Base-by-base conservation (phyloP, 495 filamentous ascomycete species). In the Aspergillus baeticus region DNA sequence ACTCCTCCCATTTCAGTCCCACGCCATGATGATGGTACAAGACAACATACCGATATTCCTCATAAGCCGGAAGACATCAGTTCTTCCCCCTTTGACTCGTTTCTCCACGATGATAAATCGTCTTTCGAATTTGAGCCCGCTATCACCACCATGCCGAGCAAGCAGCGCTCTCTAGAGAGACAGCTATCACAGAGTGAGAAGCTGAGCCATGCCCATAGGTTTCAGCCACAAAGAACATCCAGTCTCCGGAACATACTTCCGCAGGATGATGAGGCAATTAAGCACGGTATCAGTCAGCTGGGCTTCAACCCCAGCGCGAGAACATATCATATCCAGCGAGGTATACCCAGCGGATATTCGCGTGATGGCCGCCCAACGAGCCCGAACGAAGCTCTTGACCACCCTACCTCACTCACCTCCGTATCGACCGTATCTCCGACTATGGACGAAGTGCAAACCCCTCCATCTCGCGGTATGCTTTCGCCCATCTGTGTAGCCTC, bases 381-480 rank as follows among this genome's bases (percentile, higher is more conserved):
- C 49, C 55, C 67, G 3, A 65, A 67, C 17, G 63, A 51, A 37
- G 71, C 74, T 15, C 33, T 73, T 21, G 75, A 77, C n/a, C 74
- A 63, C 38, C 75, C 72, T n/a, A 79, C 80, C 14, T 87, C 85
- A 10, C 71, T 88, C 57, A 87, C 85, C 5, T 85, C 84, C 1
- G 73, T 76, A 23, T 78, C 81, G 13, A 85, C 83, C 21, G 76
- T 71, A 36, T 86, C 83, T 18, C 76, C 82, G 5, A 50, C 70
- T 17, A 66, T 65, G 3, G 80, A 83, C 11, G 83, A 85, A 63
- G 54, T 75, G 17, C 75, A 69, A 17, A 85, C 82, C 3, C 82
- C 83, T 20, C 71, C 75, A 13, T 63, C 66, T 4, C 75, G 70
- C 44, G 79, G 82, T 18, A 75, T 72, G 17, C 64, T 83, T 15